A percentile compares a stretch with the other conserved stretches of the same genome.
Conservation (phyloP, 1,284 basidiomycete species). For the Boletellus dicymbophilus region DNA sequence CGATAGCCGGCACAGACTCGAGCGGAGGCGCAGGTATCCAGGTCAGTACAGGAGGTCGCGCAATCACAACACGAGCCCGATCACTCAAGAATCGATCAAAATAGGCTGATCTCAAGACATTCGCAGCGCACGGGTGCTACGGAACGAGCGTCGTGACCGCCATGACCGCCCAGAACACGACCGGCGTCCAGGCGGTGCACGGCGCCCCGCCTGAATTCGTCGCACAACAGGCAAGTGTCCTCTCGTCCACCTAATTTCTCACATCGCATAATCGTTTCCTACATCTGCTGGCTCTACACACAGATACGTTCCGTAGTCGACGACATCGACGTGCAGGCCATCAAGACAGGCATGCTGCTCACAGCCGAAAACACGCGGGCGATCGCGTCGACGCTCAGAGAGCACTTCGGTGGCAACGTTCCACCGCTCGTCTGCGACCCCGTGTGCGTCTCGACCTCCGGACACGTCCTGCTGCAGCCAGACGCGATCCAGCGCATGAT, state of each 20-base stretch:
- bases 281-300: too few relatives aligned
- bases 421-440: constrained; percentile 85
- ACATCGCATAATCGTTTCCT: too few relatives aligned
- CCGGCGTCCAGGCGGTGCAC: constrained; percentile 77
- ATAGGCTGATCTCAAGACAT: constrained; percentile 88
- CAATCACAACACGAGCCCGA: background rate
- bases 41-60: constrained; percentile 41
- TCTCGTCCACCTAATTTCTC: background rate
- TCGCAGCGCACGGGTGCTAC: constrained; percentile 80
- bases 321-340: constrained; percentile 74
- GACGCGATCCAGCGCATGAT: constrained; percentile 68
- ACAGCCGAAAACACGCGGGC: constrained; percentile 50
- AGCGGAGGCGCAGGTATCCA: constrained; percentile 93
- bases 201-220: constrained; percentile 70
- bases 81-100: background rate
- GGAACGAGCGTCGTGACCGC: constrained; percentile 90
- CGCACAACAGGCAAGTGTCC: constrained; percentile 58
- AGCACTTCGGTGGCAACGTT: constrained; percentile 35
- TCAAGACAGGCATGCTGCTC: constrained; percentile 92
- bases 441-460: constrained; percentile 92
- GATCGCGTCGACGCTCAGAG: constrained; percentile 47
- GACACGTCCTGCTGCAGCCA: constrained; percentile 75
- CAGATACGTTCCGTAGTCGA: constrained; percentile 76
- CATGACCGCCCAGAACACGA: constrained; percentile 91
- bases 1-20: constrained; percentile 87